These are phyloP conservation scores for Diaporthe eres DNA, from an alignment of 2,329 filamentous ascomycete species.

Conservation along the genomic window DNA sequence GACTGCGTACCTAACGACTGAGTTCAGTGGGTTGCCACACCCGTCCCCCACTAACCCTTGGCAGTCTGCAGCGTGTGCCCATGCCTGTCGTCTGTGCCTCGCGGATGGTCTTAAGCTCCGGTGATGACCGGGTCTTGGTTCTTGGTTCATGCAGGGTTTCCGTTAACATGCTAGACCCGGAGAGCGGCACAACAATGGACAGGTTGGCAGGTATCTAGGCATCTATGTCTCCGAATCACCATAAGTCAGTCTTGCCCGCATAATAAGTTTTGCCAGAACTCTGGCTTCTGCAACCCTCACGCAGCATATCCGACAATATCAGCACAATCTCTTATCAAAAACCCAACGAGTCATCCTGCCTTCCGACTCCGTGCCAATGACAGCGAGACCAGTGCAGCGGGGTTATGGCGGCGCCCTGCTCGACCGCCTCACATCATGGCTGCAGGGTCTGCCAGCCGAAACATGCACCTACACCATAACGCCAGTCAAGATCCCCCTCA, in stretches of 20 bases:
- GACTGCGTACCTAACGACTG: no score
- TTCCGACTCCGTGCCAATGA: not conserved
- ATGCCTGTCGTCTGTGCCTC: not conserved
- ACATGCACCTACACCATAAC: conserved; percentile 39
- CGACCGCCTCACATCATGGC: conserved; percentile 28
- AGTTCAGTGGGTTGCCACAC: not conserved
- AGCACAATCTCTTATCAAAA: not conserved
- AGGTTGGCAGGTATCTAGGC: no score
- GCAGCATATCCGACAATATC: not conserved
- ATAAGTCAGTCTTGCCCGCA: not conserved
- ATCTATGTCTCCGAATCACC: not conserved
- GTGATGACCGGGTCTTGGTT: not conserved
- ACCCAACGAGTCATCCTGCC: conserved; percentile 43
- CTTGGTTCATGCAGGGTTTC: not conserved
- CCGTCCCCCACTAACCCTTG: not conserved
- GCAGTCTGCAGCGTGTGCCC: not conserved
- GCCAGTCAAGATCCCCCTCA: conserved; percentile 40
- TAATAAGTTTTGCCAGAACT: not conserved
- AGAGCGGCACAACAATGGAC: not conserved
- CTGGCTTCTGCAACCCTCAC: conserved; percentile 45
- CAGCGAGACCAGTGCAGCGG: not conserved
- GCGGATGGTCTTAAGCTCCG: not conserved
- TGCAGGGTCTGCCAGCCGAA: conserved; percentile 26
- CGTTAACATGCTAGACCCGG: not conserved
- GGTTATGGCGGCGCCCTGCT: conserved; percentile 26